A percentile compares a stretch with the other conserved stretches of the same genome.
These are phyloP conservation scores for Diplodia seriata DNA, from an alignment of 2,329 filamentous ascomycete genomes.

Conservation along the genomic window DNA sequence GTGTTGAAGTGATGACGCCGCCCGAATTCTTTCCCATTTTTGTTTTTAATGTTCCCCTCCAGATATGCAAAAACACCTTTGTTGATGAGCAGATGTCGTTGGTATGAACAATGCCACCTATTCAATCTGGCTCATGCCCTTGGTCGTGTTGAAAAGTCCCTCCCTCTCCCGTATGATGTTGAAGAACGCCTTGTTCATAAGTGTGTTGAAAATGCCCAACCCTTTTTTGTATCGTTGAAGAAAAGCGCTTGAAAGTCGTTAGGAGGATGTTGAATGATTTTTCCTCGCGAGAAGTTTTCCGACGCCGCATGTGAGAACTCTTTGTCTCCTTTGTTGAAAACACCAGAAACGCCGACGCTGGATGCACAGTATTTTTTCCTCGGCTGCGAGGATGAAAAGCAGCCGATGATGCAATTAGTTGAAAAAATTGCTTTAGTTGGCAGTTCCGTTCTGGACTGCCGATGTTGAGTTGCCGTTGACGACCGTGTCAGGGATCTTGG, in stretches of 20 bases:
- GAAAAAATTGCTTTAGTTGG: slow-evolving; percentile 6
- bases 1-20: slow-evolving; percentile 18
- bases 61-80: slow-evolving; percentile 23
- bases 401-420: slow-evolving; percentile 21
- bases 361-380: slow-evolving; percentile 18
- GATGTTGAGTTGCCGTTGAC: slow-evolving; percentile 27
- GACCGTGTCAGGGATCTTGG: slow-evolving; percentile 17
- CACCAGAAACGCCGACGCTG: slow-evolving; percentile 31
- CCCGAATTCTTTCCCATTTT: neutral
- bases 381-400: slow-evolving; percentile 22
- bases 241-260: neutral
- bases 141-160: slow-evolving; percentile 12
- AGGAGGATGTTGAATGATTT: slow-evolving; percentile 21
- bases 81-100: slow-evolving; percentile 6
- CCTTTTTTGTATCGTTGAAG: slow-evolving; percentile 17
- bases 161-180: neutral
- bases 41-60: neutral
- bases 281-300: slow-evolving; percentile 4
- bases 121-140: neutral
- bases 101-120: neutral
- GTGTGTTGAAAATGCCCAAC: slow-evolving; percentile 19
- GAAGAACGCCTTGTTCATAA: slow-evolving; percentile 11
- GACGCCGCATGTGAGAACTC: slow-evolving; percentile 23
- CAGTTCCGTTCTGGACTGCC: slow-evolving; percentile 27
- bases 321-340: slow-evolving; percentile 32